Evolutionary conservation across 805 yeast genomes (phyloP).

Genomic region (Yarrowia sp.): DNA sequence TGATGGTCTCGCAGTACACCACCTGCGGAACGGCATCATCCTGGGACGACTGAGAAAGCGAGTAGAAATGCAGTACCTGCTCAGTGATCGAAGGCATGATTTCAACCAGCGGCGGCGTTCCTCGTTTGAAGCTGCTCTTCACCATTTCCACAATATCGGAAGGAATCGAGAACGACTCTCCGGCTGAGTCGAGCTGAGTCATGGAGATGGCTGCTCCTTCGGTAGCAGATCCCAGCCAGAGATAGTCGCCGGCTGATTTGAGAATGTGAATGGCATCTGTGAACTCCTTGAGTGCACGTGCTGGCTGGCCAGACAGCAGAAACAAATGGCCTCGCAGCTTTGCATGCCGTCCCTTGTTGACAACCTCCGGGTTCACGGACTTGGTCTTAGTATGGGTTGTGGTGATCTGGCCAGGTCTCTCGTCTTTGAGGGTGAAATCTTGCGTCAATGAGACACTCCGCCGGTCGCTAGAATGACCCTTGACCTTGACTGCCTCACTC

Average conservation of each 20-base stretch:
- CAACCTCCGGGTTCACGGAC: conserved; percentile 15
- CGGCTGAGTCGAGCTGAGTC: conserved; percentile 54
- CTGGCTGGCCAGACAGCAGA: conserved; percentile 78
- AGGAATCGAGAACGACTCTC: conserved; percentile 5
- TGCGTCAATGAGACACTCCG: conserved; percentile 5
- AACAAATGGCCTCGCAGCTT: conserved; percentile 52
- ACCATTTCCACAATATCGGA: conserved; percentile 8
- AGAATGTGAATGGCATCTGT: conserved; percentile 72
- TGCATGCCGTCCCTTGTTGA: conserved; percentile 34
- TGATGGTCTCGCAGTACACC: conserved; percentile 73
- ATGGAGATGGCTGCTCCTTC: conserved; percentile 78
- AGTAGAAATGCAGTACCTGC: conserved; percentile 53
- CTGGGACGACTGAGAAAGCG: conserved; percentile 59
- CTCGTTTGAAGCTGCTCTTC: conserved; percentile 1
- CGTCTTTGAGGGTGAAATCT: conserved; percentile 21
- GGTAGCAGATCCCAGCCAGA: conserved; percentile 90
- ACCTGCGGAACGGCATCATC: conserved; percentile 84
- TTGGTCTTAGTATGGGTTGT: not conserved
- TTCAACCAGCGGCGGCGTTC: conserved; percentile 8
- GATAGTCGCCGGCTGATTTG: conserved; percentile 69
- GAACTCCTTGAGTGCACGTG: conserved; percentile 73
- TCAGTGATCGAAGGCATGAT: conserved; percentile 45
- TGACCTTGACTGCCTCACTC: conserved; percentile 24
- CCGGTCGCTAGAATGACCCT: not conserved
- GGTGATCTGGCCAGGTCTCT: not conserved